These are phyloP conservation scores for maize (Zea mays) DNA, from an alignment of 176 grass and related monocot genomes.

Conservation along the genomic window DNA sequence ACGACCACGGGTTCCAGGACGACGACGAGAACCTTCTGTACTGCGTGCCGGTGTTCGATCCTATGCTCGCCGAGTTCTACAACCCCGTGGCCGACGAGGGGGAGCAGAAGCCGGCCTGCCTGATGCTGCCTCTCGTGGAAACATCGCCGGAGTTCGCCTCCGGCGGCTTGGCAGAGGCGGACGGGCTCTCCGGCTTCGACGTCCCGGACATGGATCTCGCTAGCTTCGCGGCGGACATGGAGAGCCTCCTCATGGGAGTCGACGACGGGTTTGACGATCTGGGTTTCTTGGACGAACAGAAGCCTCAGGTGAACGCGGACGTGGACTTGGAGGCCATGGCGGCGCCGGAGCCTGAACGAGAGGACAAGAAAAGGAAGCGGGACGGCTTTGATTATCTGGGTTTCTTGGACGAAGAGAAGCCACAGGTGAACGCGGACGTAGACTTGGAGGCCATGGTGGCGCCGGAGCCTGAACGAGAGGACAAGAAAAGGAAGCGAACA, in stretches of 20 bases:
- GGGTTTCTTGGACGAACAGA: constrained; percentile 48
- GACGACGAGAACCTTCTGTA: constrained; percentile 69
- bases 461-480: constrained; percentile 22
- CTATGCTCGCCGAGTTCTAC: constrained; percentile 71
- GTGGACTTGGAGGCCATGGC: not conserved
- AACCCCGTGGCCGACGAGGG: constrained; percentile 38
- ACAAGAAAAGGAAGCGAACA: constrained; percentile 35
- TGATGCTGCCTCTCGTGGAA: not conserved
- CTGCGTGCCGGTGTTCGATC: constrained; percentile 70
- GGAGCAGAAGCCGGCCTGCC: constrained; percentile 38
- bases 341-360: constrained; percentile 10
- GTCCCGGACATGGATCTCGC: constrained; percentile 74
- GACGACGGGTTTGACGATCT: constrained; percentile 56
- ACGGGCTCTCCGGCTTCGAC: constrained; percentile 48
- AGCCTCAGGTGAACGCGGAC: constrained; percentile 40
- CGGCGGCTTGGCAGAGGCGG: not conserved
- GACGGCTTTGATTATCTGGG: constrained; percentile 55
- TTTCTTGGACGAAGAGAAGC: constrained; percentile 47
- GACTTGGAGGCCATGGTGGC: not conserved
- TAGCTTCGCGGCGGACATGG: constrained; percentile 88
- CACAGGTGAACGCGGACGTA: constrained; percentile 34
- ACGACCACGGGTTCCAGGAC: constrained; percentile 20
- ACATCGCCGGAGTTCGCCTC: constrained; percentile 31
- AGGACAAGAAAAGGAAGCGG: constrained; percentile 24
- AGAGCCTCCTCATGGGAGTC: constrained; percentile 69